A percentile compares a stretch with the other conserved stretches of the same genome.
Evolutionary conservation across 2,329 filamentous ascomycete genomes (phyloP).

Genomic region (Aspergillus transmontanensis): DNA sequence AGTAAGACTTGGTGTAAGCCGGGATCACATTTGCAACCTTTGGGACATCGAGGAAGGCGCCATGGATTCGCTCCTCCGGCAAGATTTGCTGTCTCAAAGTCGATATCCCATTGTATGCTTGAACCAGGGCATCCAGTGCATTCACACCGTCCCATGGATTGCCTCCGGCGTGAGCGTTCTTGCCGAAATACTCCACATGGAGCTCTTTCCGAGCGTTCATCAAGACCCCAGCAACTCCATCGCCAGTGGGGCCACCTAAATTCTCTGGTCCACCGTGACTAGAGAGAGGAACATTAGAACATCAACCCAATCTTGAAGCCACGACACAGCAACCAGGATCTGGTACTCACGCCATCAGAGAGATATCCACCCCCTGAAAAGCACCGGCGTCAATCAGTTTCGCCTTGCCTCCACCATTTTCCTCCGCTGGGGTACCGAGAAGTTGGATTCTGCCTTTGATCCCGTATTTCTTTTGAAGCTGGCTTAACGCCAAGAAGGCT

Average conservation of each 20-base stretch:
- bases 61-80: constrained; percentile 56
- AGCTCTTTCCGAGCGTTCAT: constrained; percentile 40
- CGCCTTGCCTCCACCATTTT: constrained; percentile 43
- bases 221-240: constrained; percentile 23
- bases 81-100: constrained; percentile 60
- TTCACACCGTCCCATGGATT: constrained; percentile 64
- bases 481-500: constrained; percentile 50
- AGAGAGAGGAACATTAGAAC: too few species aligned
- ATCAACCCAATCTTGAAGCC: too few species aligned
- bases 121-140: constrained; percentile 59
- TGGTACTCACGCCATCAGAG: constrained; percentile 45
- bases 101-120: constrained; percentile 49
- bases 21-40: constrained; percentile 61
- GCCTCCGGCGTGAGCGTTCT: constrained; percentile 59
- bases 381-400: constrained; percentile 49
- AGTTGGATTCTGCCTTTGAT: constrained; percentile 42
- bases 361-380: constrained; percentile 42
- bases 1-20: constrained; percentile 49
- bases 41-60: constrained; percentile 57
- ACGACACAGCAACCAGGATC: too few species aligned
- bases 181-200: constrained; percentile 51
- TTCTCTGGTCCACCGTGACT: constrained; percentile 30
- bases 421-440: constrained; percentile 44
- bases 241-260: constrained; percentile 24
- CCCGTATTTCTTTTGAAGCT: constrained; percentile 44